Evolutionary conservation across 805 yeast genomes (phyloP).

Genomic region (Starmera amethionina): DNA sequence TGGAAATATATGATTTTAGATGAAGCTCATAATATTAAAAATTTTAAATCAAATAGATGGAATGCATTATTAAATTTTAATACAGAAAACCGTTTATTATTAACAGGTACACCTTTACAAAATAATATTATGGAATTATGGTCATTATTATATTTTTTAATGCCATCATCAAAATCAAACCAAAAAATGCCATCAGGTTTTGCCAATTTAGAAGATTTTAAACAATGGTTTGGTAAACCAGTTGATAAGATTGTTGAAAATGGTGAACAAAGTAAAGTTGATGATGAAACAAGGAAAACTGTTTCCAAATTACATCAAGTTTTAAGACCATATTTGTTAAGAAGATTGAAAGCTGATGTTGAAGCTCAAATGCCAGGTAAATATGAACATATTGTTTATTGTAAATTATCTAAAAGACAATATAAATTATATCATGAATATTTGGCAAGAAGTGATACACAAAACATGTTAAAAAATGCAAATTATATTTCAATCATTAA

Average conservation of each 20-base stretch:
- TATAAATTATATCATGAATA: conserved; percentile 90
- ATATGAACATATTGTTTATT: conserved; percentile 88
- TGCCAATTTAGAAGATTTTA: conserved; percentile 92
- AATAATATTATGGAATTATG: conserved; percentile 92
- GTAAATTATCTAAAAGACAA: conserved; percentile 88
- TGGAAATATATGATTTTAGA: conserved; percentile 97
- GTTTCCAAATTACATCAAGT: conserved; percentile 89
- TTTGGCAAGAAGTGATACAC: conserved; percentile 93
- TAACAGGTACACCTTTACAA: conserved; percentile 97
- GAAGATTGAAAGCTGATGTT: conserved; percentile 92
- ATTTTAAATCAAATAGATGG: conserved; percentile 95
- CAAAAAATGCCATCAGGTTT: conserved; percentile 83
- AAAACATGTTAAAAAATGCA: conserved; percentile 87
- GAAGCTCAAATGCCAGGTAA: conserved; percentile 99
- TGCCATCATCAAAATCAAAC: conserved; percentile 76
- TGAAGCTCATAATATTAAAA: conserved; percentile 97
- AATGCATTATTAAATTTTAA: conserved; percentile 90
- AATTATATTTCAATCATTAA: conserved; percentile 91
- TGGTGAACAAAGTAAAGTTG: conserved; percentile 42
- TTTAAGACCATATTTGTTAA: conserved; percentile 79
- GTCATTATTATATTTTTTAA: conserved; percentile 88
- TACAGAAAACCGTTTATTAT: conserved; percentile 73
- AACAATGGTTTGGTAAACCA: conserved; percentile 98
- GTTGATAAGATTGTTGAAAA: conserved; percentile 87
- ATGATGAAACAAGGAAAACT: conserved; percentile 72